Base-by-base conservation (phyloP, 2,329 filamentous ascomycete species). In the Cladosporium sp. region DNA sequence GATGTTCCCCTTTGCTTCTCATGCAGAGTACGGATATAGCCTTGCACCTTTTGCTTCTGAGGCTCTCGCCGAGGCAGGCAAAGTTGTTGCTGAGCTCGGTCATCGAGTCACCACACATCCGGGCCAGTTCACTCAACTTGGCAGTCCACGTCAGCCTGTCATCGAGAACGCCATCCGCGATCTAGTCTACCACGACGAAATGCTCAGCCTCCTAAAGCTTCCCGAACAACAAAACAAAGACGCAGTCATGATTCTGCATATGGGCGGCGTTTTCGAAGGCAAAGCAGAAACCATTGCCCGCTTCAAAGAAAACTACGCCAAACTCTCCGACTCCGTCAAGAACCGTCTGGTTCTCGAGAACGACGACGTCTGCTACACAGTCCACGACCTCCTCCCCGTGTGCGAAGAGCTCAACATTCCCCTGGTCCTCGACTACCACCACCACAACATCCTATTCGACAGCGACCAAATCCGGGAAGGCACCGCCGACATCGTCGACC, bases 391-490 rank as follows among this genome's bases (percentile, higher is more conserved):
- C 5, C 79, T 97, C 0, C 92, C 93, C 0, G 78, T 96, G 0
- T 97, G 93, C 70, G 89, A 97, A 72, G 92, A 96, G 73, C 79
- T 97, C n/a, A 89, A 93, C 70, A 96, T 97, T 39, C 93, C 93
- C 0, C 75, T 97, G 0, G 92, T 96, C 1, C 85, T 97, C 17
- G 93, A 97, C 72, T 97, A 85, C 66, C 93, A 97, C 69, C 93
- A 97, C 67, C 90, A 97, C 78, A 97, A 97, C 72, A 97, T 97
- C 65, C 77, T 96, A 8, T 96, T 96, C 67, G 89, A 96, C 70
- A 69, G 82, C 0, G 79, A 78, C 5, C 75, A 88, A 65, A 76
- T 95, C 49, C 86, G 92, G 2, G 92, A 96, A 74, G 92, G 92
- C 0, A 96, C 92, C 0, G 79, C 84, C 19, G 92, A 96, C 66